phyloP scores from a whole-genome alignment of 257 asterid genomes.

The Solanum arcanum region DNA sequence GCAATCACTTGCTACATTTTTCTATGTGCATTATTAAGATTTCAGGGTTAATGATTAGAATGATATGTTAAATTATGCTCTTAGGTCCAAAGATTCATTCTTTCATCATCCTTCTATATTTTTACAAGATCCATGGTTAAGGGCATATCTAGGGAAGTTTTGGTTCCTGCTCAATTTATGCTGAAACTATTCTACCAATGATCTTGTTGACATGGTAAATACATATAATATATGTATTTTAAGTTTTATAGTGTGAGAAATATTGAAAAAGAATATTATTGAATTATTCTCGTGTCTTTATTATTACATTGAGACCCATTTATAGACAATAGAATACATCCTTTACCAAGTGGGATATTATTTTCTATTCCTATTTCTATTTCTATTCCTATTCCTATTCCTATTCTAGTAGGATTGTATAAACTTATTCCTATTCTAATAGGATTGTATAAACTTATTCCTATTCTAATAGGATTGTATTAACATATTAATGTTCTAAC shows the following conservation, averaged over 20 bases:
- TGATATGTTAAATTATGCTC: background rate
- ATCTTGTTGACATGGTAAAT: background rate
- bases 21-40: background rate
- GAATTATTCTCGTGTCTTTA: background rate
- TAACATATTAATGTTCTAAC: background rate
- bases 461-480: background rate
- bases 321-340: background rate
- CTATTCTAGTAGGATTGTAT: background rate
- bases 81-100: background rate
- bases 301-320: background rate
- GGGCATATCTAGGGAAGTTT: background rate
- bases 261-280: background rate
- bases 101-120: background rate
- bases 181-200: background rate
- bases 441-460: background rate
- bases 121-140: background rate
- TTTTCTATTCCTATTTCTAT: no score
- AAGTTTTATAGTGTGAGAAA: background rate
- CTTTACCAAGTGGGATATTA: background rate
- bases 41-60: background rate
- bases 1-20: background rate
- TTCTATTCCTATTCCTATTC: no score
- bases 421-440: no score
- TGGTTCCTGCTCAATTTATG: background rate
- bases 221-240: background rate